phyloP scores from a whole-genome alignment of 176 grass and related monocot species.

The Echinochloa phyllopogon region DNA sequence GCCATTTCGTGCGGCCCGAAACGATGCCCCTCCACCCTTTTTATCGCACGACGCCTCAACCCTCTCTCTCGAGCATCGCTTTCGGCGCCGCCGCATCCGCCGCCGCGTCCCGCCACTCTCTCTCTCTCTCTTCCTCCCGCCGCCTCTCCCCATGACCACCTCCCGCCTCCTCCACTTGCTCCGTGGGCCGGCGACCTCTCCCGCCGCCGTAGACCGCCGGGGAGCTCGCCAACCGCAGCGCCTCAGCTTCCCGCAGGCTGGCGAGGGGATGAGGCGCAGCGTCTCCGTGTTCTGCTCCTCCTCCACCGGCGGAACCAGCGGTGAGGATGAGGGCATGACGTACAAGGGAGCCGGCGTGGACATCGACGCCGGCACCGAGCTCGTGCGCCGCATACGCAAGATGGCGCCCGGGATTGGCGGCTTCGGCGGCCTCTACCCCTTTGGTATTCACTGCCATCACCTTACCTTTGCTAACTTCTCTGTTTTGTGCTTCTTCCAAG shows the following conservation, averaged over 20 bases:
- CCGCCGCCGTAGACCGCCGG: background rate
- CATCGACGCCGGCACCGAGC: slow-evolving; percentile 83
- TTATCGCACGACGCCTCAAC: background rate
- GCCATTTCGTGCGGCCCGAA: background rate
- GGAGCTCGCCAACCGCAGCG: background rate
- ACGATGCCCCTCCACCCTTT: background rate
- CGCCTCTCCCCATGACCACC: slow-evolving; percentile 48
- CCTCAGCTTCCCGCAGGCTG: background rate
- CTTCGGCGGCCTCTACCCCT: slow-evolving; percentile 86
- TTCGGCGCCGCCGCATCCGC: slow-evolving; percentile 10
- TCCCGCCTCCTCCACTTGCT: slow-evolving; percentile 50
- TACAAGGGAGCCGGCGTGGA: slow-evolving; percentile 91
- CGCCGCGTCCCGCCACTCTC: background rate
- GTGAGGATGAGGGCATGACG: slow-evolving; percentile 44
- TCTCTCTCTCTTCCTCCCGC: background rate
- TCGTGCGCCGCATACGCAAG: slow-evolving; percentile 79
- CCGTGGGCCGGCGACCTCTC: slow-evolving; percentile 14
- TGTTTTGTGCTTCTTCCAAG: background rate
- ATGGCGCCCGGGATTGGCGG: slow-evolving; percentile 87
- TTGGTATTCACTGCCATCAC: slow-evolving; percentile 33
- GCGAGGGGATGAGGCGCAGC: slow-evolving; percentile 21
- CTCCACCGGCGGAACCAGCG: background rate
- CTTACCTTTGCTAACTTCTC: background rate
- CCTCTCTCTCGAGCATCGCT: slow-evolving; percentile 14
- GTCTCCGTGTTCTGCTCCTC: slow-evolving; percentile 53